Evolutionary conservation across 2,329 filamentous ascomycete genomes (phyloP).

Genomic region (Knufia petricola): DNA sequence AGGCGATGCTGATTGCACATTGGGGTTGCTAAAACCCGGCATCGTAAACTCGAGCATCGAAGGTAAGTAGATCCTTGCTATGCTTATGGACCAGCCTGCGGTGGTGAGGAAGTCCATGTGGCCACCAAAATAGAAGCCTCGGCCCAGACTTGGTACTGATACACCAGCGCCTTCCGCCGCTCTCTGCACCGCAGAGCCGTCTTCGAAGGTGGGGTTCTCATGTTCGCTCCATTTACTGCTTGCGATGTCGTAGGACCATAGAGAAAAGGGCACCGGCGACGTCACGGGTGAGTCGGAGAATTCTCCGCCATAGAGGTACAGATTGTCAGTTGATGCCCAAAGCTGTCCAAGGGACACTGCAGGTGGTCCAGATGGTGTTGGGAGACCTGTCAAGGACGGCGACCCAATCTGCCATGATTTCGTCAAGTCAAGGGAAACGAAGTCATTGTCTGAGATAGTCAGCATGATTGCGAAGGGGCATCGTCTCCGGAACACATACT

Average conservation of each 20-base stretch:
- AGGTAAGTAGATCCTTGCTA: conserved; percentile 59
- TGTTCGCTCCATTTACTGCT: conserved; percentile 55
- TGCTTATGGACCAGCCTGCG: conserved; percentile 57
- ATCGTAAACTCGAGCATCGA: conserved; percentile 68
- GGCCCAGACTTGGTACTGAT: conserved; percentile 57
- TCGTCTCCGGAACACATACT: conserved; percentile 40
- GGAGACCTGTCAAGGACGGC: conserved; percentile 53
- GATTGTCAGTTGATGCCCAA: conserved; percentile 60
- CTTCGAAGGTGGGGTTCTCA: conserved; percentile 49
- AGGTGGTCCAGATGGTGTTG: conserved; percentile 59
- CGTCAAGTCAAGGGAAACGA: conserved; percentile 61
- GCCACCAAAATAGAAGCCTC: conserved; percentile 71
- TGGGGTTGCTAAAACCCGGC: conserved; percentile 57
- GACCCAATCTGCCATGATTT: conserved; percentile 60
- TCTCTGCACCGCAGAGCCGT: conserved; percentile 54
- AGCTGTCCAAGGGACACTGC: conserved; percentile 63
- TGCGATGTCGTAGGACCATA: conserved; percentile 61
- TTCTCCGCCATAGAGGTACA: conserved; percentile 67
- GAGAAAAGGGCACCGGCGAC: conserved; percentile 49
- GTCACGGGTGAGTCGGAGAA: conserved; percentile 55
- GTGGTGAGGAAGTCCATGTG: conserved; percentile 59
- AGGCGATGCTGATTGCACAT: conserved; percentile 45
- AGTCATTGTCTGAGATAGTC: conserved; percentile 51
- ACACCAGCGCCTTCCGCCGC: conserved; percentile 65
- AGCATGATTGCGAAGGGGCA: background rate